Evolutionary conservation across 2,329 filamentous ascomycete genomes (phyloP), one percentile per base, ranked within the genome.

Genomic region (Epichloe gansuensis): DNA sequence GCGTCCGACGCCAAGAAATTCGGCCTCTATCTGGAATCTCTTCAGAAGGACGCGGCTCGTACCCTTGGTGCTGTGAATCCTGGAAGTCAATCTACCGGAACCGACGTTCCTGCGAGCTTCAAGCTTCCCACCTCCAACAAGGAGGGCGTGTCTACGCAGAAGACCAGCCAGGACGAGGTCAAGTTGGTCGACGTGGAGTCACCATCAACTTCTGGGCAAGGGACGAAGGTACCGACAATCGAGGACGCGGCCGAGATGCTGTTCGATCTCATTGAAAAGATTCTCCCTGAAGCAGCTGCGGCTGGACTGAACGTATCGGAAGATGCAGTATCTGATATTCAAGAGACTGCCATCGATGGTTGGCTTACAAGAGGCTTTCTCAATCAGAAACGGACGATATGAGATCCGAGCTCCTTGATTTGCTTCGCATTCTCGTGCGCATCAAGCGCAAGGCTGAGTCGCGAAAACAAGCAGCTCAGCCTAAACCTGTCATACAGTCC

Each of bases 331-430:
- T 49, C 57, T 4, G 61, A 57, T 2, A 58, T 67, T 8, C 57
- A 63, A 21, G 60, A 64, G 5, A 57, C 56, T 0, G 56, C 61
- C 3, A 54, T 64, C 11, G 56, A 61, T 1, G 53, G 57, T 21
- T 66, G 62, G 63, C 50, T 59, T 6, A 36, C 53, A 3, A 54
- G 60, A 12, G 62, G 62, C 0, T 59, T 59, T 15, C 54, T 66
- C n/a, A 52, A 4, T 56, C 50, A 8, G 53, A 62, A 6, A 50
- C 47, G 3, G 58, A 62, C 11, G 55, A 58, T 5, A 52, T 64
- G 25, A 61, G 58, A 25, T 48, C 58, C 0, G 55, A 57, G 3
- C 47, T 63, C 0, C 27, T 61, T 2, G 31, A 55, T 0, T 41
- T 63, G 1, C 51, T 67, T 3, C 57, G 59, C 5, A 46, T 57